Conservation (phyloP, 345 rosid genomes). For the Triadica sebifera region DNA sequence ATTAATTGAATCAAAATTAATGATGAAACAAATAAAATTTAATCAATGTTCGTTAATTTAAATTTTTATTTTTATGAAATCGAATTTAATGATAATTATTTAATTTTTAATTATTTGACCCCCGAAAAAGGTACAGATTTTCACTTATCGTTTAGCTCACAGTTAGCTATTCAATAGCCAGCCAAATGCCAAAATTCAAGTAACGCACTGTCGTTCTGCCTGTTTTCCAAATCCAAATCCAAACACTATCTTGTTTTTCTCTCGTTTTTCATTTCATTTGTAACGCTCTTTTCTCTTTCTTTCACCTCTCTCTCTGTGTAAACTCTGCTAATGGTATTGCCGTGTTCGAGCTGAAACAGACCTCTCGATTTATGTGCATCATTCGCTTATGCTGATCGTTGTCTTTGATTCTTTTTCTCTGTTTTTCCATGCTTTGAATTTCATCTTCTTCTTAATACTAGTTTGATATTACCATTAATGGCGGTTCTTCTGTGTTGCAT, state of each 20-base stretch:
- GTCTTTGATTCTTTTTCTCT: slow-evolving; percentile 2
- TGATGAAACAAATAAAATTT: too few species aligned
- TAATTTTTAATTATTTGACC: too few species aligned
- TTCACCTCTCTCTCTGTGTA: background rate
- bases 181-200: slow-evolving; percentile 1
- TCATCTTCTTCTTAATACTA: slow-evolving; percentile 5
- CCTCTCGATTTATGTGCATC: background rate
- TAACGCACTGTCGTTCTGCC: background rate
- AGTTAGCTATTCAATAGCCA: background rate
- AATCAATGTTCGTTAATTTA: too few species aligned
- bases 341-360: background rate
- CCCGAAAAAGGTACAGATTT: background rate
- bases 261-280: slow-evolving; percentile 26
- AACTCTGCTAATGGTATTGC: slow-evolving; percentile 3
- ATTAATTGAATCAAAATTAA: too few species aligned
- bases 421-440: slow-evolving; percentile 3
- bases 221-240: background rate
- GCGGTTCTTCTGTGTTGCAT: slow-evolving; percentile 18
- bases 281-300: background rate
- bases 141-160: background rate
- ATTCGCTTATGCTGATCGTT: background rate
- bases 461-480: background rate
- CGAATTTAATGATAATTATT: too few species aligned
- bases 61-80: too few species aligned
- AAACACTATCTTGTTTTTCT: slow-evolving; percentile 9